phyloP scores from a whole-genome alignment of 2,329 filamentous ascomycete species.

The Aspergillus novoparasiticus region DNA sequence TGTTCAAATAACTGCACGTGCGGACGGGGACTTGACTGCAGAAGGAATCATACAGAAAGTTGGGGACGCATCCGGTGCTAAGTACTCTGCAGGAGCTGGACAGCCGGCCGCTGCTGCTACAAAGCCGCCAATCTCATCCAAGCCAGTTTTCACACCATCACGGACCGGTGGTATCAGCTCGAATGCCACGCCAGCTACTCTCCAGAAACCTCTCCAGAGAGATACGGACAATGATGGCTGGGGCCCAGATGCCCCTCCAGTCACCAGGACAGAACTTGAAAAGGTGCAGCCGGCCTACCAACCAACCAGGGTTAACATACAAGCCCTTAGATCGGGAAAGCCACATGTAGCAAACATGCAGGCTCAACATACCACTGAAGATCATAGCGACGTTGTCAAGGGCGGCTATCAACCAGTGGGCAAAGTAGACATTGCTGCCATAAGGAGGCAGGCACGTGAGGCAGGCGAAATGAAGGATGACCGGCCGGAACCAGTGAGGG shows the following conservation, averaged over 20 bases:
- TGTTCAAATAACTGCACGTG: constrained; percentile 93
- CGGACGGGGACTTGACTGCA: constrained; percentile 83
- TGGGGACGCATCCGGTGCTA: constrained; percentile 88
- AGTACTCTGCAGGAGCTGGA: constrained; percentile 76
- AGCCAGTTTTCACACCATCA: constrained; percentile 87
- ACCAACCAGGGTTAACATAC: constrained; percentile 93
- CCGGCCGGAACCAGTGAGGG: constrained; percentile 82
- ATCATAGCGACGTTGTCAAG: constrained; percentile 67
- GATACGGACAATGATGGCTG: constrained; percentile 83
- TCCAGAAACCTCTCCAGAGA: constrained; percentile 54
- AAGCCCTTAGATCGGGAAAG: constrained; percentile 75
- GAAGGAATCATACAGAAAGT: constrained; percentile 92
- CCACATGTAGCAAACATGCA: constrained; percentile 59
- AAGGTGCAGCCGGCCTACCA: constrained; percentile 92
- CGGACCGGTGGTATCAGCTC: constrained; percentile 60
- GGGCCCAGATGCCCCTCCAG: constrained; percentile 89
- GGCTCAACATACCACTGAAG: constrained; percentile 50
- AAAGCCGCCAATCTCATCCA: constrained; percentile 73
- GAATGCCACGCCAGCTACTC: constrained; percentile 63
- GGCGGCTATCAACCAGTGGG: constrained; percentile 92
- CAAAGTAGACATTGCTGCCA: constrained; percentile 94
- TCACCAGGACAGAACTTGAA: constrained; percentile 83
- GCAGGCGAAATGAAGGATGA: constrained; percentile 64
- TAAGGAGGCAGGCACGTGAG: constrained; percentile 73
- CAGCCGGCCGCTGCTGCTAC: constrained; percentile 57